Conservation (phyloP, 2,329 filamentous ascomycete species). For the Penicillium sp. region DNA sequence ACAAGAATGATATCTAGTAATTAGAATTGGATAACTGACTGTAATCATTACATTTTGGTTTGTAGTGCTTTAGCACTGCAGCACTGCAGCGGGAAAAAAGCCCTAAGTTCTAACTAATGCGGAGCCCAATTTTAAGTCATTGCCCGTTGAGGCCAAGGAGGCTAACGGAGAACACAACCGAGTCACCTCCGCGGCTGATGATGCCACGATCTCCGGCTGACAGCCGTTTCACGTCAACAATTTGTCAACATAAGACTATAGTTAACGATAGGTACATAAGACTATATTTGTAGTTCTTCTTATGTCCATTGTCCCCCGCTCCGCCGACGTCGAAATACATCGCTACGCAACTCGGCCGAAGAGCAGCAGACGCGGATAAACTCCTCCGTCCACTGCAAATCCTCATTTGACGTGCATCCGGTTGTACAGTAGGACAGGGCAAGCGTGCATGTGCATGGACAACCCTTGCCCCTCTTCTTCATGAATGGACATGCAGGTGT, state of each 20-base stretch:
- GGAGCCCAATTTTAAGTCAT: slow-evolving; percentile 11
- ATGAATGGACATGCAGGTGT: slow-evolving; percentile 4
- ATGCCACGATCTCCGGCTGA: slow-evolving; percentile 6
- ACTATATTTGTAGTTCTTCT: background rate
- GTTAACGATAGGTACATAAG: background rate
- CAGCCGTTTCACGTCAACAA: slow-evolving; percentile 1
- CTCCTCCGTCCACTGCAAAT: slow-evolving; percentile 18
- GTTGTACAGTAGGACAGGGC: slow-evolving; percentile 1
- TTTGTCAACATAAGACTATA: background rate
- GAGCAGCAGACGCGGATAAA: background rate
- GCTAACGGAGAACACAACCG: slow-evolving; percentile 19
- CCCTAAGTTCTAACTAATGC: background rate
- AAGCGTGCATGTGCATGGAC: slow-evolving; percentile 1
- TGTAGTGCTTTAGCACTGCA: background rate
- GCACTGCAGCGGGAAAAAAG: slow-evolving; percentile 1
- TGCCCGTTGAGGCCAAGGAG: background rate
- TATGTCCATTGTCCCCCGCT: background rate
- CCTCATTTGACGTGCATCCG: slow-evolving; percentile 12
- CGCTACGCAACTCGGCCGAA: background rate
- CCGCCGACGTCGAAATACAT: background rate
- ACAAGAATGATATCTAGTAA: background rate
- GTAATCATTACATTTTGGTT: background rate
- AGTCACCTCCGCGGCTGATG: slow-evolving; percentile 16
- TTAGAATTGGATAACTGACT: background rate
- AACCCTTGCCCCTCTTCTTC: slow-evolving; percentile 6